Base-by-base conservation (phyloP, 371 early-diverging fungal species). In the Mortierella sp. region DNA sequence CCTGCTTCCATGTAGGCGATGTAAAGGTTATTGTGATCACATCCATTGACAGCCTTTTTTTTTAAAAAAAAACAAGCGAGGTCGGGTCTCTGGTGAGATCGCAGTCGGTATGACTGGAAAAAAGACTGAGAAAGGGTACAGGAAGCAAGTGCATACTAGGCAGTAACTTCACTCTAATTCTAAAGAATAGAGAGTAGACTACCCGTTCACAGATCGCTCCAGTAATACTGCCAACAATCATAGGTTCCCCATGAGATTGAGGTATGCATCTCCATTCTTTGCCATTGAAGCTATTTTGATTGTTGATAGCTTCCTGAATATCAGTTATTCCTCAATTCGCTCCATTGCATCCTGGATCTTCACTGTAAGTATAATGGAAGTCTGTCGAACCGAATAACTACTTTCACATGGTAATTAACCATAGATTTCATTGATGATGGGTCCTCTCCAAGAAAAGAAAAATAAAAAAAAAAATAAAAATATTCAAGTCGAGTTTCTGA, bases 351-450 rank as follows among this genome's bases (percentile, higher is more conserved):
- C 22, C 58, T 58, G 29, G 3, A 45, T 45, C 45, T n/a, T 45
- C n/a, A n/a, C 45, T 45, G 40, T 5, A 15, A 15, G 40, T 10
- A 40, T 40, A 40, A 40, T 40, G 10, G 40, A 40, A 3, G 40
- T 40, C 3, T 40, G 40, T 40, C 40, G 15, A 10, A 40, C 51
- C 19, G 10, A 22, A 51, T 10, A 51, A 26, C 26, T 51, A 54
- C 54, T 54, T 15, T 54, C 31, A 23, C 54, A 54, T 31, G 31
- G 26, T 23, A 54, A 54, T 54, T 28, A 31, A 54, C 29, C 54
- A 51, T 10, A 45, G 45, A 45, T 2, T 45, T 45, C 54, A 54
- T 54, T 54, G 54, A 54, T 53, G 54, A 53, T 54, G 54, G 45
- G 45, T 45, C 7, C n/a, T n/a, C 45, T 37, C 10, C 37, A 17